These are phyloP conservation scores for Coemansia sp. DNA, from an alignment of 192 early-diverging fungal genomes.

Conservation along the genomic window DNA sequence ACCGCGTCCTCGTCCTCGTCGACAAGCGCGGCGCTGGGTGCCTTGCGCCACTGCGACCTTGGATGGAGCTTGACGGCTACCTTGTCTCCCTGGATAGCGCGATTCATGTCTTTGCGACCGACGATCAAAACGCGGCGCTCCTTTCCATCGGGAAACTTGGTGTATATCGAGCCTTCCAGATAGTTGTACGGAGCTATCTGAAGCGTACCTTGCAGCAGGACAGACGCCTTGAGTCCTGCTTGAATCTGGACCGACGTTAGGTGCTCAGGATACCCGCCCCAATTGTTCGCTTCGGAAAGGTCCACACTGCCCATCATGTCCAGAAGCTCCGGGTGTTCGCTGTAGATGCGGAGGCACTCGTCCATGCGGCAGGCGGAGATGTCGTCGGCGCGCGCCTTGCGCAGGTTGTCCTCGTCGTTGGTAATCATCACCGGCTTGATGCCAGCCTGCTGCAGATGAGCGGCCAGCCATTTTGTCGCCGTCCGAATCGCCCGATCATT, in stretches of 20 bases:
- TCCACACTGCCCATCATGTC: slow-evolving; percentile 78
- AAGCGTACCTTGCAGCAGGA: slow-evolving; percentile 77
- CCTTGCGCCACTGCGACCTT: slow-evolving; percentile 75
- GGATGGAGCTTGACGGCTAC: slow-evolving; percentile 88
- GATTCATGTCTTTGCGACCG: slow-evolving; percentile 82
- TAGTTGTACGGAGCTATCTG: slow-evolving; percentile 85
- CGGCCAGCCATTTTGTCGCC: slow-evolving; percentile 79
- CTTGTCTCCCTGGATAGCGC: slow-evolving; percentile 88
- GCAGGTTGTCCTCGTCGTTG: slow-evolving; percentile 86
- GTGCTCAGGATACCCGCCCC: slow-evolving; percentile 64
- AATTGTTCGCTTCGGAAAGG: slow-evolving; percentile 38
- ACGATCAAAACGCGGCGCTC: slow-evolving; percentile 73
- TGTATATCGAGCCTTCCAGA: slow-evolving; percentile 77
- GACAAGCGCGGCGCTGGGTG: slow-evolving; percentile 66
- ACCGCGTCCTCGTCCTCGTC: slow-evolving; percentile 67
- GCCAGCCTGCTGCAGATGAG: slow-evolving; percentile 59
- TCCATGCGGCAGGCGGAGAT: slow-evolving; percentile 71
- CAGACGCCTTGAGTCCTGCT: slow-evolving; percentile 79
- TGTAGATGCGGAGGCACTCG: slow-evolving; percentile 71
- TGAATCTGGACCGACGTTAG: slow-evolving; percentile 71
- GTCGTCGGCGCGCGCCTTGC: slow-evolving; percentile 62
- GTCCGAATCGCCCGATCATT: slow-evolving; percentile 93
- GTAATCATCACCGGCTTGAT: slow-evolving; percentile 72
- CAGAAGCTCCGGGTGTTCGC: slow-evolving; percentile 79
- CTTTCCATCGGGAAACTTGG: slow-evolving; percentile 67